A percentile compares a stretch with the other conserved stretches of the same genome.
phyloP scores from a whole-genome alignment of 768 basidiomycete genomes.

The Phylloporus rhodoxanthus region DNA sequence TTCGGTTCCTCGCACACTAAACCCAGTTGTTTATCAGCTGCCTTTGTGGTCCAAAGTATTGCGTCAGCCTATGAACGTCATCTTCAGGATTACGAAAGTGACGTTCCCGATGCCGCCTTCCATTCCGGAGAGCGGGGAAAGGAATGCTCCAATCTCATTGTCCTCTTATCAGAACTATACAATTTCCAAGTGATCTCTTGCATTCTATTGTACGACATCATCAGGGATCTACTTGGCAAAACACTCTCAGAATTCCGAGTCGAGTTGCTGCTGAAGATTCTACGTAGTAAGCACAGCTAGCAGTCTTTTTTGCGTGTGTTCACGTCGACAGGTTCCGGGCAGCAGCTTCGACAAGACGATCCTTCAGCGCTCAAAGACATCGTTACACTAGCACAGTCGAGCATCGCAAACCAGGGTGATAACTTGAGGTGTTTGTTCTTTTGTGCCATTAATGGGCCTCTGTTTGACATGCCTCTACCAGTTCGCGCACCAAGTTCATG shows the following conservation, averaged over 20 bases:
- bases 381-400: constrained; percentile 71
- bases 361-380: constrained; percentile 91
- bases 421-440: constrained; percentile 42
- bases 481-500: constrained; percentile 93
- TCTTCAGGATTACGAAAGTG: constrained; percentile 34
- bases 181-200: constrained; percentile 93
- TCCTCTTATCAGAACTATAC: constrained; percentile 87
- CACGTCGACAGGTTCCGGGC: constrained; percentile 70
- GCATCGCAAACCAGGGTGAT: constrained; percentile 48
- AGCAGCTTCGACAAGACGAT: constrained; percentile 87
- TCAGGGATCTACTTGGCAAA: constrained; percentile 63
- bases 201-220: constrained; percentile 83
- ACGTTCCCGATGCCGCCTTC: constrained; percentile 8
- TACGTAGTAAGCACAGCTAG: constrained; percentile 54
- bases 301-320: background rate
- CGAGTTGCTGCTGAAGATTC: constrained; percentile 79
- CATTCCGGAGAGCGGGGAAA: constrained; percentile 55
- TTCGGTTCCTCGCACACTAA: background rate
- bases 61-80: constrained; percentile 63
- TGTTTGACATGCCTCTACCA: constrained; percentile 27
- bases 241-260: constrained; percentile 73
- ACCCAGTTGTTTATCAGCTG: constrained; percentile 42
- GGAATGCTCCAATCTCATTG: constrained; percentile 82
- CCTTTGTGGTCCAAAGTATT: constrained; percentile 72
- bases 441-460: background rate